Evolutionary conservation across 345 rosid species (phyloP).

Genomic region (Excoecaria agallocha): DNA sequence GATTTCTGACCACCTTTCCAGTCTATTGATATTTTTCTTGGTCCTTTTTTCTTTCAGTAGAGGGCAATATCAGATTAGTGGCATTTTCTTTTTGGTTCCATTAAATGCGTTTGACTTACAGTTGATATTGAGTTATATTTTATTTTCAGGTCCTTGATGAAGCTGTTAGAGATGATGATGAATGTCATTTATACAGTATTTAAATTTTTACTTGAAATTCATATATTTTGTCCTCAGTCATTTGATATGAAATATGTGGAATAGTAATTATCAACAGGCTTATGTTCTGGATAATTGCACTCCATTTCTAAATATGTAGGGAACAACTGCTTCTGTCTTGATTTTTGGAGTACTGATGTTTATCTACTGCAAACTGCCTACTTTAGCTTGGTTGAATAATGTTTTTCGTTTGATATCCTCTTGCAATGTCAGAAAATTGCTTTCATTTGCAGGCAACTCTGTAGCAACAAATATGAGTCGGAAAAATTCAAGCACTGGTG

Average conservation of each 20-base stretch:
- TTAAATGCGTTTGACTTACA: neutral
- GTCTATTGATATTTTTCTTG: neutral
- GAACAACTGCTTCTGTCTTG: neutral
- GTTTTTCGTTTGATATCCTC: constrained; percentile 13
- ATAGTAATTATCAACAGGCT: neutral
- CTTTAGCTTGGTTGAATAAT: constrained; percentile 1
- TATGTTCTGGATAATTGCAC: neutral
- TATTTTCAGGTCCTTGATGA: neutral
- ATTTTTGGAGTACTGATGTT: constrained; percentile 24
- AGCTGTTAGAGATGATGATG: neutral
- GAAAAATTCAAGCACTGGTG: constrained; percentile 28
- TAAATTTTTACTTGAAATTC: neutral
- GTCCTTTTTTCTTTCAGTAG: neutral
- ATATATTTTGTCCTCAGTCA: neutral
- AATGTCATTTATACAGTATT: neutral
- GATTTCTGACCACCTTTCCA: neutral
- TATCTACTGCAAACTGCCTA: neutral
- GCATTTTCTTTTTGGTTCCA: neutral
- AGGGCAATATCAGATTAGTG: neutral
- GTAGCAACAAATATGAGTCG: constrained; percentile 30
- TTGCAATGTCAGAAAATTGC: constrained; percentile 5
- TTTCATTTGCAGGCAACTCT: constrained; percentile 36
- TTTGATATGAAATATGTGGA: neutral
- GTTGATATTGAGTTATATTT: neutral
- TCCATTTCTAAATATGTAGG: neutral